Percentiles rank a stretch among this genome's conserved stretches.
Evolutionary conservation across 805 yeast species (phyloP).

Genomic region (Yamadazyma kitorensis): DNA sequence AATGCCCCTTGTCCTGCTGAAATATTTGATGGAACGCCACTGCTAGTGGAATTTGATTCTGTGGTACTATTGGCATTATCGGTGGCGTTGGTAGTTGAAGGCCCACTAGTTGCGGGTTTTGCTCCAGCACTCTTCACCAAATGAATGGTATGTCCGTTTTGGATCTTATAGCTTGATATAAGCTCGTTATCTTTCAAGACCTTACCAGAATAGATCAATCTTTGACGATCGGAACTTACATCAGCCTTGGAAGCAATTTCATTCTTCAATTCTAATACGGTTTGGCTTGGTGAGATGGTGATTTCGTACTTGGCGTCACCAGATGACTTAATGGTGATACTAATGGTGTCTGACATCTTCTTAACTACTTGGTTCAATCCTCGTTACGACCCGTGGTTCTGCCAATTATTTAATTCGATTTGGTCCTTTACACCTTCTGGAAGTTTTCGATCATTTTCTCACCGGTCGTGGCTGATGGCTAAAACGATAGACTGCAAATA

Average conservation of each 20-base stretch:
- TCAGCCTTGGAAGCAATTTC: conserved; percentile 58
- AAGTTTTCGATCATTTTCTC: no score
- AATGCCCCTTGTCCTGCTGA: conserved; percentile 87
- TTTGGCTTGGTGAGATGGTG: conserved; percentile 47
- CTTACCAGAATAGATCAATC: conserved; percentile 91
- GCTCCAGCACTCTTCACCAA: conserved; percentile 75
- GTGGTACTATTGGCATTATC: conserved; percentile 13
- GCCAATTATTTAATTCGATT: no score
- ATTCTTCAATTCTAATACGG: conserved; percentile 69
- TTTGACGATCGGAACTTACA: conserved; percentile 74
- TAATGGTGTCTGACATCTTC: conserved; percentile 7
- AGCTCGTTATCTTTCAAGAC: conserved; percentile 84
- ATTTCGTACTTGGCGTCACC: conserved; percentile 81
- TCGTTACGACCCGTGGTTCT: no score
- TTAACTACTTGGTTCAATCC: no score
- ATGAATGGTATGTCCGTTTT: conserved; percentile 84
- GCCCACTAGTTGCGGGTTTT: conserved; percentile 24
- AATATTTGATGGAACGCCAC: conserved; percentile 66
- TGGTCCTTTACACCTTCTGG: no score
- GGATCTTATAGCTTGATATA: conserved; percentile 72
- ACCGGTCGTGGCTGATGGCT: no score
- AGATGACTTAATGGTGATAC: conserved; percentile 43
- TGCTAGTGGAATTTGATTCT: conserved; percentile 10
- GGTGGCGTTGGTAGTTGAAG: conserved; percentile 23
- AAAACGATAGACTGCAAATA: no score